phyloP scores from a whole-genome alignment of 1,284 basidiomycete genomes.

The Meira miltonrushii region DNA sequence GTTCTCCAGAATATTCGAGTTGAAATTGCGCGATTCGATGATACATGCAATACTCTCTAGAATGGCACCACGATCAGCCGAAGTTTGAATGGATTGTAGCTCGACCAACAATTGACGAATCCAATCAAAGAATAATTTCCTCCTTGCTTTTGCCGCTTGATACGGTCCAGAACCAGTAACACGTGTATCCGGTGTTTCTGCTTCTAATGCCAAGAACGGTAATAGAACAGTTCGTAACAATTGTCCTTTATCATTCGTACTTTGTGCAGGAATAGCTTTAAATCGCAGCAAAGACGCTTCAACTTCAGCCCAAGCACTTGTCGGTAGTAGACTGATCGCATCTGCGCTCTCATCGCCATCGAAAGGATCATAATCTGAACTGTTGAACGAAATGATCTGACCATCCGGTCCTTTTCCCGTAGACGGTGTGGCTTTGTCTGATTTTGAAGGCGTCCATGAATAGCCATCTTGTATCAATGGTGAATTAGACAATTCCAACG shows the following conservation, averaged over 20 bases:
- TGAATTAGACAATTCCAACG: too few relatives aligned
- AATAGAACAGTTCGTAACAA: constrained; percentile 37
- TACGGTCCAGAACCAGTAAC: constrained; percentile 25
- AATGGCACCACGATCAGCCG: constrained; percentile 45
- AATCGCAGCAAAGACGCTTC: constrained; percentile 37
- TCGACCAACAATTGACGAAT: constrained; percentile 38
- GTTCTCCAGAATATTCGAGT: constrained; percentile 22
- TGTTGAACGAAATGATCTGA: constrained; percentile 10
- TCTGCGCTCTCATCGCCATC: constrained; percentile 25
- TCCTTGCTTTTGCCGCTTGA: constrained; percentile 25
- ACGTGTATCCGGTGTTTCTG: constrained; percentile 34
- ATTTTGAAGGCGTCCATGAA: too few relatives aligned
- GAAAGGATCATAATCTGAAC: constrained; percentile 14
- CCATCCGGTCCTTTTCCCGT: background rate
- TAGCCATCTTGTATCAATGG: too few relatives aligned
- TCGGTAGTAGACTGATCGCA: constrained; percentile 28
- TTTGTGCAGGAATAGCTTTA: constrained; percentile 18
- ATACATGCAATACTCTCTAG: constrained; percentile 47
- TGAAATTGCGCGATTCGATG: constrained; percentile 43
- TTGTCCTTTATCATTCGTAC: constrained; percentile 29
- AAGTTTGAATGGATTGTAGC: constrained; percentile 44
- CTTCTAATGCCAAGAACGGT: constrained; percentile 46
- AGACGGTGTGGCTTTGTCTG: too few relatives aligned
- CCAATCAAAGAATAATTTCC: constrained; percentile 47
- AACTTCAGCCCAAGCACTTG: constrained; percentile 43